Evolutionary conservation across 345 rosid genomes (phyloP).

Genomic region (Aethionema arabicum): DNA sequence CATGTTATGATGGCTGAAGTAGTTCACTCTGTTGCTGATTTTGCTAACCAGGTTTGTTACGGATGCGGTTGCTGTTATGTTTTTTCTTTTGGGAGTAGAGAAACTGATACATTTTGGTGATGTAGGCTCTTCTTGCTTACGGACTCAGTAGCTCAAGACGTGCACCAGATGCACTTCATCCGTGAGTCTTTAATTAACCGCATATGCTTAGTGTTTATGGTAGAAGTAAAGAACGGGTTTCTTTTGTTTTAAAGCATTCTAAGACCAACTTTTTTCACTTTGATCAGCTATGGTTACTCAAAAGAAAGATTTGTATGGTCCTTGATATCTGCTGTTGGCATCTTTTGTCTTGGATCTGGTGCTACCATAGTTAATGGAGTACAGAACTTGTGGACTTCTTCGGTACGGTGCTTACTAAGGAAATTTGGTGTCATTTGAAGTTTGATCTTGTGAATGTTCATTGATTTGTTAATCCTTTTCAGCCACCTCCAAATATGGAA

Average conservation of each 20-base stretch:
- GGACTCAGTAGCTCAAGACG: conserved; percentile 97
- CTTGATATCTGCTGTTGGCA: conserved; percentile 98
- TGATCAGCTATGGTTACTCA: conserved; percentile 89
- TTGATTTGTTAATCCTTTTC: conserved; percentile 36
- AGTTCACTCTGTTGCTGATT: conserved; percentile 91
- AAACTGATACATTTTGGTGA: conserved; percentile 46
- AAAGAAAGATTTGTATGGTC: conserved; percentile 99
- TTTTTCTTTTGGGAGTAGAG: conserved; percentile 31
- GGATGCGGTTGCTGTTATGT: background rate
- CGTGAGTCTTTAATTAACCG: conserved; percentile 52
- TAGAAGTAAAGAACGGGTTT: conserved; percentile 4
- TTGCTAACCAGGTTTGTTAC: conserved; percentile 83
- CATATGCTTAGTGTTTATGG: background rate
- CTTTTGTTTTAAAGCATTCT: conserved; percentile 26
- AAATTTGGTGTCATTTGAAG: background rate
- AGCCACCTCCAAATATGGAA: conserved; percentile 80
- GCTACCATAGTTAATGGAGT: conserved; percentile 95
- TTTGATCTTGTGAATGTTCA: conserved; percentile 21
- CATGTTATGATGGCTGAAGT: conserved; percentile 98
- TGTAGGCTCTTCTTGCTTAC: conserved; percentile 94
- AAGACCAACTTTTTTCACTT: conserved; percentile 21
- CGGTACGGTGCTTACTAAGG: conserved; percentile 43
- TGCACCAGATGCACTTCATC: conserved; percentile 97
- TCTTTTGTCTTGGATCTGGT: conserved; percentile 97
- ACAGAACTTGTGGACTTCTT: conserved; percentile 81